Evolutionary conservation across 805 yeast species (phyloP).

Genomic region (Kregervanrija delftensis): DNA sequence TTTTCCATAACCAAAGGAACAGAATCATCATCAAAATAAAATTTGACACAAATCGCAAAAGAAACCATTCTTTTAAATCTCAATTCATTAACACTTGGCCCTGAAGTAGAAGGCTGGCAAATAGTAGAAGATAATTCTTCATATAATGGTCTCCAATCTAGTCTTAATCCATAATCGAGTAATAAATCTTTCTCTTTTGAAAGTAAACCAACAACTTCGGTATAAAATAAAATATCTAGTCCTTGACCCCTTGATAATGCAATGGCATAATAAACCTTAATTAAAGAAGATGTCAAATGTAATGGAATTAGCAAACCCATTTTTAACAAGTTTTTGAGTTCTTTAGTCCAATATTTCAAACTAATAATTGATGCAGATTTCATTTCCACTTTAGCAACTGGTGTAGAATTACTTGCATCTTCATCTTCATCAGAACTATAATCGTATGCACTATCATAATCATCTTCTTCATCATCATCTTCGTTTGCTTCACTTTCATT

Average conservation of each 20-base stretch:
- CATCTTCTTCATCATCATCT: conserved; percentile 33
- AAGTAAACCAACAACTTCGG: conserved; percentile 52
- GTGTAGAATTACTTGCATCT: conserved; percentile 31
- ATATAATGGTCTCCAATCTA: conserved; percentile 47
- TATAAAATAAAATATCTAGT: conserved; percentile 51
- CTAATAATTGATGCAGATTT: conserved; percentile 67
- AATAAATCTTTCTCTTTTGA: conserved; percentile 42
- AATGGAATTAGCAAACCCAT: conserved; percentile 80
- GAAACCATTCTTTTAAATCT: conserved; percentile 42
- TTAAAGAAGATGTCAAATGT: conserved; percentile 49
- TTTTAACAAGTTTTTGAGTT: conserved; percentile 67
- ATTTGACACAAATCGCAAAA: conserved; percentile 47
- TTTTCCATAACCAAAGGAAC: conserved; percentile 46
- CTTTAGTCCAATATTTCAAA: conserved; percentile 83
- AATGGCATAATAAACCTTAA: conserved; percentile 64
- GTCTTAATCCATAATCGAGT: conserved; percentile 31
- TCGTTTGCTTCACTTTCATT: conserved; percentile 29
- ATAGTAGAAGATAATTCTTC: conserved; percentile 30
- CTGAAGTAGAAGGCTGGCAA: conserved; percentile 42
- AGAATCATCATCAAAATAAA: conserved; percentile 43
- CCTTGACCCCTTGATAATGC: conserved; percentile 69
- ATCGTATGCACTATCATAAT: conserved; percentile 30
- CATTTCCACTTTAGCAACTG: conserved; percentile 56
- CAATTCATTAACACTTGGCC: conserved; percentile 41
- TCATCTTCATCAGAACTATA: conserved; percentile 31